Base-by-base conservation (phyloP, 768 basidiomycete species). In the Trametes cubensis region DNA sequence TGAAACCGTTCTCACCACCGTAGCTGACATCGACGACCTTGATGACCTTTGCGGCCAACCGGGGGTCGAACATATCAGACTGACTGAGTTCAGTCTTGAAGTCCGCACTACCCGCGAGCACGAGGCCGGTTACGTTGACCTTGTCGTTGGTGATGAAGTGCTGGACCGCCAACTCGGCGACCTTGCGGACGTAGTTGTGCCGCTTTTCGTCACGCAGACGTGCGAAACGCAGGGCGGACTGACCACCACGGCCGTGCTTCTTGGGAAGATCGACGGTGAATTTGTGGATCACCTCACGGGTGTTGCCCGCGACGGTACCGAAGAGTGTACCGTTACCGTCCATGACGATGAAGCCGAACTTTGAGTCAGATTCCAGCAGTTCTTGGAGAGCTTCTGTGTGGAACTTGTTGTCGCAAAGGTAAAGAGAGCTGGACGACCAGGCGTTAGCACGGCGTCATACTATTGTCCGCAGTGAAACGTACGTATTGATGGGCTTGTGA, bases 321-420 rank as follows among this genome's bases (percentile, higher is more conserved):
- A 98, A 98, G 39, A 99, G 88, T 6, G 94, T 92, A 40, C 96
- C 96, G 75, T 97, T 98, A 80, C 94, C 93, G 71, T 97, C 96
- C 96, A 98, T 98, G 72, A 98, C 94, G 75, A 99, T 97, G 82
- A 99, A 99, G 28, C 95, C 97, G 75, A 98, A 99, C 72, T 93
- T 92, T 67, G 92, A 91, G 75, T 99, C 97, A 20, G 92, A 95
- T 77, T 98, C 96, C 64, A 99, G 85, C 50, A 99, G 87, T 72
- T 98, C 97, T 28, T 93, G 92, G 23, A 99, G 84, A 0, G 95
- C 95, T 71, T 98, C 97, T 1, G 97, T 98, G 80, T 98, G 96
- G 79, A 99, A 99, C 75, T 97, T 98, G 82, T 97, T 98, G 83
- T 98, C 97, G 73, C 97, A 99, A 48, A 98, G 89, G 78, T 99